Base-by-base conservation (phyloP, 257 asterid genomes). In the Anisodus tanguticus region DNA sequence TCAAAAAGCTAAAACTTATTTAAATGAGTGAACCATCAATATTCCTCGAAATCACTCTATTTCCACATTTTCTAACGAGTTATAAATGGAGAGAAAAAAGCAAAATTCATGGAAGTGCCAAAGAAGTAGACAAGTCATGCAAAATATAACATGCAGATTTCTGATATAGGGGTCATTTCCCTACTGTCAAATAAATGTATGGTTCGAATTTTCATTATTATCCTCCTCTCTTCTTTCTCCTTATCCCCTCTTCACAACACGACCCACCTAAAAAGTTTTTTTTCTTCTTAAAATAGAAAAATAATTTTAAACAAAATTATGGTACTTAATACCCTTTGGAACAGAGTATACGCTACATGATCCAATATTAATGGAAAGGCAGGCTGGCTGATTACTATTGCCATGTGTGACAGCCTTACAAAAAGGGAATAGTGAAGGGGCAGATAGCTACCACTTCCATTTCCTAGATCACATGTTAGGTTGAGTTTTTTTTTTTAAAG, bases 321-420 rank as follows among this genome's bases (percentile, higher is more conserved):
- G 63, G 47, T 3, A 53, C 53, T 1, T 54, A 53, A 8, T 43
- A 22, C 22, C 22, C 8, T 49, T 53, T 6, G 15, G 63, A 15
- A 51, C 31, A 54, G 64, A 0, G 9, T 5, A 26, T 77, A 31
- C 66, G 66, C 66, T 31, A 77, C 82, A 8, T 53, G 66, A 77
- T 77, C 82, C 82, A 54, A 9, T 53, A 53, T 53, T 77, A 77
- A 77, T 77, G 82, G 66, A 53, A 77, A 76, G 66, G 66, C 82
- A 53, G 66, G 49, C 66, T 77, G 82, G 82, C 39, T 54, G 66
- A 54, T 53, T 77, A 22, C 64, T 53, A 31, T 53, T 8, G 2
- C 51, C 19, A 53, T 15, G 60, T 9, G 47, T 54, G 82, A 53
- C 5, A 2, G 8, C 66, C 66, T 51, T 4, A 77, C 66, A 77